A percentile compares a stretch with the other conserved stretches of the same genome.
phyloP scores from a whole-genome alignment of 2,329 filamentous ascomycete genomes.

The Ceratocystis colombiana region DNA sequence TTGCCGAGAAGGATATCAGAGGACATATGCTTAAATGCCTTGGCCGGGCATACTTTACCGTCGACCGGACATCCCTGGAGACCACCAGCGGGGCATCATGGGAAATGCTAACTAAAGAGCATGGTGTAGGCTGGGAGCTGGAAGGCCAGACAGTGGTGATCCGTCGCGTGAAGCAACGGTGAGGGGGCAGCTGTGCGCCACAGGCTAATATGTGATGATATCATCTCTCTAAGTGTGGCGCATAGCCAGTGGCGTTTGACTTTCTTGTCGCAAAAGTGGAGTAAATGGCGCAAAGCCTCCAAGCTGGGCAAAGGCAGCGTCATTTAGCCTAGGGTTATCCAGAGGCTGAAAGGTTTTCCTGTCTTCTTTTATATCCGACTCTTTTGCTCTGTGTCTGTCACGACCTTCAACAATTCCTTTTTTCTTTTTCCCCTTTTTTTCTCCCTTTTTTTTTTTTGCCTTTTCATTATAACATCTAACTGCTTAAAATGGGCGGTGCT shows the following conservation, averaged over 20 bases:
- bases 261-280: background rate
- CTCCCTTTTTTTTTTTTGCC: constrained; percentile 1
- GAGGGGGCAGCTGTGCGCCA: background rate
- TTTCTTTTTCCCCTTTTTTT: constrained; percentile 15
- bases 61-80: constrained; percentile 61
- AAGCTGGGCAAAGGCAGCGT: background rate
- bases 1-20: constrained; percentile 63
- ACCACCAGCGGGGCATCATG: constrained; percentile 58
- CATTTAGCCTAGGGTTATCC: constrained; percentile 18
- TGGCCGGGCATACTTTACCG: constrained; percentile 66
- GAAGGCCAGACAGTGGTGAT: constrained; percentile 68
- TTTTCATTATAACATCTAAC: constrained; percentile 21
- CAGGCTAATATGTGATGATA: background rate
- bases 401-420: background rate
- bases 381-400: background rate
- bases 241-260: background rate
- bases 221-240: background rate
- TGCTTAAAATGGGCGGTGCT: constrained; percentile 51
- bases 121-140: constrained; percentile 77
- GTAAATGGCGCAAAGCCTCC: constrained; percentile 1
- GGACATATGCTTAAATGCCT: constrained; percentile 77
- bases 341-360: constrained; percentile 11
- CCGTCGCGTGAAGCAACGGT: constrained; percentile 41
- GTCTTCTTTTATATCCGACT: constrained; percentile 11
- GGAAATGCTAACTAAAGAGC: constrained; percentile 55